Percentiles rank a stretch among this genome's conserved stretches.
Conservation (phyloP, 2,329 filamentous ascomycete species). For the Cordyceps pruinosa region DNA sequence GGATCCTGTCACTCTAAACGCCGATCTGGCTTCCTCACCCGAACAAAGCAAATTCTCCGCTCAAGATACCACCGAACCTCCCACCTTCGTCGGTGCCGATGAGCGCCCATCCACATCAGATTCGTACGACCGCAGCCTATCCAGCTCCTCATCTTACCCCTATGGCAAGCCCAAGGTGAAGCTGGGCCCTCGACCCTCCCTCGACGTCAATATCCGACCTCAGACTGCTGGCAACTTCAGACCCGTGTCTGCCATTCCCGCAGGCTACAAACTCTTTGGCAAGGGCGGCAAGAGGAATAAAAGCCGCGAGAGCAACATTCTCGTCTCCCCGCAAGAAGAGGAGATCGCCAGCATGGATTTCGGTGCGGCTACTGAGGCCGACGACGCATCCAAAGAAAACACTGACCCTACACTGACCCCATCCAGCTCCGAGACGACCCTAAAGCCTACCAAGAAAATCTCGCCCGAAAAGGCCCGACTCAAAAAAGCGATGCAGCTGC, state of each 20-base stretch:
- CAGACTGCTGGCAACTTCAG: slow-evolving; percentile 57
- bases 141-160: slow-evolving; percentile 41
- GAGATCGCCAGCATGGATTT: slow-evolving; percentile 30
- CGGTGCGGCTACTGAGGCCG: slow-evolving; percentile 20
- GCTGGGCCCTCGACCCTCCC: slow-evolving; percentile 75
- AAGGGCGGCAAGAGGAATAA: slow-evolving; percentile 47
- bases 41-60: slow-evolving; percentile 43
- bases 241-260: slow-evolving; percentile 72
- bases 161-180: slow-evolving; percentile 75
- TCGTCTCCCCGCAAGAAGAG: slow-evolving; percentile 30
- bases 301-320: slow-evolving; percentile 19
- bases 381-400: slow-evolving; percentile 13
- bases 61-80: slow-evolving; percentile 41
- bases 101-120: slow-evolving; percentile 37
- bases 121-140: slow-evolving; percentile 35
- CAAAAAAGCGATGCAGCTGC: slow-evolving; percentile 88
- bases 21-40: slow-evolving; percentile 43
- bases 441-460: slow-evolving; percentile 49
- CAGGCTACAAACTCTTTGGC: slow-evolving; percentile 66
- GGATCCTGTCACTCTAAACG: slow-evolving; percentile 42
- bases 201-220: slow-evolving; percentile 55
- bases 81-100: slow-evolving; percentile 43
- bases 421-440: slow-evolving; percentile 25
- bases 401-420: slow-evolving; percentile 14
- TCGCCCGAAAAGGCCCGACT: slow-evolving; percentile 85